Base-by-base conservation (phyloP, 805 yeast species). In the Metschnikowia aberdeeniae region DNA sequence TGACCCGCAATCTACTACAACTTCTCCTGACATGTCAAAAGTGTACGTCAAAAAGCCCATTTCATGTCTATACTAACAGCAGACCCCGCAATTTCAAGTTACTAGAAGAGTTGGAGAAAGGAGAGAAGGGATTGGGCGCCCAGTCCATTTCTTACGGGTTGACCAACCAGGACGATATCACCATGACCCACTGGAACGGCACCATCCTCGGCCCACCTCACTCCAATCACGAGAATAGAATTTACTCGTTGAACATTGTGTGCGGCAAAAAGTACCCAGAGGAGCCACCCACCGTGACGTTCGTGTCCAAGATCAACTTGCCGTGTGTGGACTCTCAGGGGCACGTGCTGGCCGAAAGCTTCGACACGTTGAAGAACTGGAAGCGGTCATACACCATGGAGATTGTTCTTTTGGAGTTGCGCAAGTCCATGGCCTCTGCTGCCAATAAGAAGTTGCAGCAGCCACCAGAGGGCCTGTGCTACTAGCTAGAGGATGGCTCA, bases 201-300 rank as follows among this genome's bases (percentile, higher is more conserved):
- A 93, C 99, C 29, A 92, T 93, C 42, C 72, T 93, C 53, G 99
- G 99, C 0, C 99, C 99, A 4, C 99, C 99, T 30, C 95, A 86
- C 59, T 67, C 72, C 11, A 80, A 79, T 24, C 97, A 92, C 63
- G 97, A 90, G 64, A 93, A 93, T 66, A 77, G 99, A 61, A 93
- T 93, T 51, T 93, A 93, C 64, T 83, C 88, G 30, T 73, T 93
- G 45, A 81, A 78, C 43, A 80, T 93, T 40, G 81, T 80, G 51
- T 90, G 97, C 63, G 97, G 89, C 17, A 81, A 79, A 5, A 70
- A 75, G 6, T 93, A 93, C 63, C 99, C 99, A 1, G 93, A 86
- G 50, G 63, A 76, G 54, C 97, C 99, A 3, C 99, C 99, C 12
- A 62, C 64, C 34, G 92, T 93, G 36, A 76, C 70, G 53, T 93